Evolutionary conservation across 2,329 filamentous ascomycete genomes (phyloP).

Genomic region (Neoascochyta sp.): DNA sequence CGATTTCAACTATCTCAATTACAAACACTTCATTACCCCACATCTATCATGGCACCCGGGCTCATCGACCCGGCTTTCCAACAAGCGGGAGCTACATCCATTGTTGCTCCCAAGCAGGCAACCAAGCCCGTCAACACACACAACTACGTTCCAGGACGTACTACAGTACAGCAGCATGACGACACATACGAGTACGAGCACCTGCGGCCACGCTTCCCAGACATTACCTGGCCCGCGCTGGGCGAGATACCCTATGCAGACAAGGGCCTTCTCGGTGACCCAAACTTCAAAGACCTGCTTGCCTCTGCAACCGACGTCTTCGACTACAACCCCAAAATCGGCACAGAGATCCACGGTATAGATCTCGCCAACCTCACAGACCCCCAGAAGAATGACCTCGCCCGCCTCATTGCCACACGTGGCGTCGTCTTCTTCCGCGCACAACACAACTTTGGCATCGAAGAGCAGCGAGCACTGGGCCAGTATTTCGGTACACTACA

Average conservation of each 20-base stretch:
- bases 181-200: slow-evolving; percentile 51
- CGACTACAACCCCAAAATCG: slow-evolving; percentile 56
- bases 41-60: slow-evolving; percentile 30
- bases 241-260: slow-evolving; percentile 50
- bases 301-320: slow-evolving; percentile 52
- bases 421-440: slow-evolving; percentile 58
- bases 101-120: slow-evolving; percentile 9
- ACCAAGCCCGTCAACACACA: slow-evolving; percentile 24
- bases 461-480: slow-evolving; percentile 52
- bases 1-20: no score
- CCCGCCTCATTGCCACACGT: slow-evolving; percentile 51
- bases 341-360: slow-evolving; percentile 52
- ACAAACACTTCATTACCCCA: no score
- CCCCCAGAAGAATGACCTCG: slow-evolving; percentile 53
- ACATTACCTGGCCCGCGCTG: slow-evolving; percentile 51
- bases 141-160: slow-evolving; percentile 50
- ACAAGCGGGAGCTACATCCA: slow-evolving; percentile 8
- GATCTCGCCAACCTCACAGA: slow-evolving; percentile 50
- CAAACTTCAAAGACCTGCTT: slow-evolving; percentile 53
- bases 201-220: slow-evolving; percentile 52
- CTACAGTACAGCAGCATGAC: slow-evolving; percentile 44
- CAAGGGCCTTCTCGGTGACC: slow-evolving; percentile 53
- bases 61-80: slow-evolving; percentile 28
- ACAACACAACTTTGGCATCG: slow-evolving; percentile 53
- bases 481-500: slow-evolving; percentile 53